These are phyloP conservation scores for Pythium inflatum DNA, from an alignment of 352 stramenopile genomes.

Conservation along the genomic window DNA sequence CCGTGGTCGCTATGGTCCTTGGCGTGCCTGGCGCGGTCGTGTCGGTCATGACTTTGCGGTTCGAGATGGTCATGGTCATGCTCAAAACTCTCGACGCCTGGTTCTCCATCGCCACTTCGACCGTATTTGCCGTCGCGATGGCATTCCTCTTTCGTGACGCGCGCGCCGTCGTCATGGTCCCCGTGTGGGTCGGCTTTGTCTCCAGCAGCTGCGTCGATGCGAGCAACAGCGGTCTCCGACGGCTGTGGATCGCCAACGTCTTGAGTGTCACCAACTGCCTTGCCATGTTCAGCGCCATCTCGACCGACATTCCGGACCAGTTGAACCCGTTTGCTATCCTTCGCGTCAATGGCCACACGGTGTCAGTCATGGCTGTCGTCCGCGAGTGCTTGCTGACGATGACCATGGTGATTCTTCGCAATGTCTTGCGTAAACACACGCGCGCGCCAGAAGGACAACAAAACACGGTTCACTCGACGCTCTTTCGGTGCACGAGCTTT, in stretches of 20 bases:
- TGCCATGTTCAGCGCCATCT: neutral
- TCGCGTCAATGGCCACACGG: neutral
- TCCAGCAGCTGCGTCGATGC: constrained; percentile 26
- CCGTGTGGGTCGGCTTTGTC: neutral
- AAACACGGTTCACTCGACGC: neutral
- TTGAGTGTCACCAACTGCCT: neutral
- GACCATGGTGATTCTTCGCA: constrained; percentile 6
- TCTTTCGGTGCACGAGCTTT: constrained; percentile 21
- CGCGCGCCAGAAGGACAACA: neutral
- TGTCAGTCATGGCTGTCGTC: constrained; percentile 7
- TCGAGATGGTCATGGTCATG: constrained; percentile 43
- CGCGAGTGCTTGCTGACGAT: constrained; percentile 17
- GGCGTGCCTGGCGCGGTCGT: neutral
- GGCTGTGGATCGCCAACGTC: constrained; percentile 5
- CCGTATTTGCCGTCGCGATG: neutral
- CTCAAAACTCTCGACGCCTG: constrained; percentile 48
- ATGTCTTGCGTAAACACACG: constrained; percentile 6
- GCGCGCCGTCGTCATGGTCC: neutral
- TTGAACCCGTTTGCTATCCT: constrained; percentile 16
- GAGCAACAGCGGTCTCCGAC: neutral
- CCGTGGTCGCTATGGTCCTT: neutral
- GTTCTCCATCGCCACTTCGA: constrained; percentile 35
- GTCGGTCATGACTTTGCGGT: constrained; percentile 31
- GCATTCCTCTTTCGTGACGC: neutral
- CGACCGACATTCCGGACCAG: neutral